Evolutionary conservation across 1,284 basidiomycete genomes (phyloP).

Genomic region (Agaricales sp.): DNA sequence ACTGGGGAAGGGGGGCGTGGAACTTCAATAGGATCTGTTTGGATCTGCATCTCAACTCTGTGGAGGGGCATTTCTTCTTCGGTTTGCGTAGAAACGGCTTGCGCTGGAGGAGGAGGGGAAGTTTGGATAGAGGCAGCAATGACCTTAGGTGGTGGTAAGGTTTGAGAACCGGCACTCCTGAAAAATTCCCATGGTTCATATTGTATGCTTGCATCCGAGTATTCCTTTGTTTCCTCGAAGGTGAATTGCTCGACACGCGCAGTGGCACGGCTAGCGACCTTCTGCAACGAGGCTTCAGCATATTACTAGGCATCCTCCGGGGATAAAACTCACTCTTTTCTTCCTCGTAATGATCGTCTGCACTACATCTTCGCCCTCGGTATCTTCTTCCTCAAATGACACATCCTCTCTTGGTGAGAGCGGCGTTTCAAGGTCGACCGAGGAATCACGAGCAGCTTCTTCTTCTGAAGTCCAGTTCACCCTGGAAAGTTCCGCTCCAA

Average conservation of each 20-base stretch:
- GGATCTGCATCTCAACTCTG: conserved; percentile 20
- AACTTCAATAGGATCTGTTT: conserved; percentile 25
- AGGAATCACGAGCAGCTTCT: conserved; percentile 15
- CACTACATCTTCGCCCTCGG: conserved; percentile 40
- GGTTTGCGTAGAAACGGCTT: conserved; percentile 24
- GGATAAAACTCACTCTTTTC: conserved; percentile 44
- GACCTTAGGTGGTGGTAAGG: conserved; percentile 20
- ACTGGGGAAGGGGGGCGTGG: conserved; percentile 26
- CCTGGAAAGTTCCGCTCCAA: conserved; percentile 67
- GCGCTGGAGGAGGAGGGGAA: neutral
- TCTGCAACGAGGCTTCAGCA: conserved; percentile 28
- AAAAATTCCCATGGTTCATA: conserved; percentile 45
- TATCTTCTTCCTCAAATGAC: conserved; percentile 25
- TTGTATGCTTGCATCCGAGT: conserved; percentile 59
- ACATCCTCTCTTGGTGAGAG: conserved; percentile 22
- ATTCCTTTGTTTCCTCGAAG: conserved; percentile 62
- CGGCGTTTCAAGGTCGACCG: conserved; percentile 28
- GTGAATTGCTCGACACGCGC: conserved; percentile 27
- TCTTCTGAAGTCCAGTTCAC: neutral
- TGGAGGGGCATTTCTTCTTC: conserved; percentile 16
- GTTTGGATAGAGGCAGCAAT: conserved; percentile 9
- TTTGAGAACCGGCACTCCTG: conserved; percentile 30
- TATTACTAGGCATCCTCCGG: conserved; percentile 1
- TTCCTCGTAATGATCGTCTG: conserved; percentile 76
- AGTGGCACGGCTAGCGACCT: conserved; percentile 47